Evolutionary conservation across 2,329 filamentous ascomycete genomes (phyloP).

Genomic region (Neonectria hederae): DNA sequence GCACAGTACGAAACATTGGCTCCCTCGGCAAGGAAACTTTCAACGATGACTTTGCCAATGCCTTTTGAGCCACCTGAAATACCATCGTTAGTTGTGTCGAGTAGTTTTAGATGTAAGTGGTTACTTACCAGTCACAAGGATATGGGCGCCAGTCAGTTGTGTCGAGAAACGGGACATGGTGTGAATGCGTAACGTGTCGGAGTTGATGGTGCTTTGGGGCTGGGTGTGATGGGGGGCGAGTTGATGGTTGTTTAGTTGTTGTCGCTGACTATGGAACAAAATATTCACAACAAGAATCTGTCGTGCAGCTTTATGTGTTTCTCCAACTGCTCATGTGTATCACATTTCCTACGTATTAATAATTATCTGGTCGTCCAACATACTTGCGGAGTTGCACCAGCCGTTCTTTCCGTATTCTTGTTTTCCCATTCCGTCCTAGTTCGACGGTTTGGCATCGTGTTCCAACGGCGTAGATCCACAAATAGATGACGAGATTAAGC

Average conservation of each 20-base stretch:
- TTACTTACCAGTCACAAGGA: slow-evolving; percentile 23
- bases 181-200: too few species aligned
- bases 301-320: neutral
- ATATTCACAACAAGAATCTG: neutral
- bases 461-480: neutral
- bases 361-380: neutral
- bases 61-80: slow-evolving; percentile 38
- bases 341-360: neutral
- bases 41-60: slow-evolving; percentile 36
- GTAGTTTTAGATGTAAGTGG: neutral
- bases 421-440: slow-evolving; percentile 16
- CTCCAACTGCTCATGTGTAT: neutral
- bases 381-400: neutral
- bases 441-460: neutral
- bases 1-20: slow-evolving; percentile 43
- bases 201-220: neutral
- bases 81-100: neutral
- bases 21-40: slow-evolving; percentile 37
- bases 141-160: slow-evolving; percentile 26
- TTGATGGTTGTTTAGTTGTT: neutral
- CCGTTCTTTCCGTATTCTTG: slow-evolving; percentile 11
- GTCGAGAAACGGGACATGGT: slow-evolving; percentile 24
- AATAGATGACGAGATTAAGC: neutral
- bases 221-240: neutral
- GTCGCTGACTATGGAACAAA: neutral